These are phyloP conservation scores for Salvia miltiorrhiza DNA, from an alignment of 257 asterid species.

Conservation along the genomic window DNA sequence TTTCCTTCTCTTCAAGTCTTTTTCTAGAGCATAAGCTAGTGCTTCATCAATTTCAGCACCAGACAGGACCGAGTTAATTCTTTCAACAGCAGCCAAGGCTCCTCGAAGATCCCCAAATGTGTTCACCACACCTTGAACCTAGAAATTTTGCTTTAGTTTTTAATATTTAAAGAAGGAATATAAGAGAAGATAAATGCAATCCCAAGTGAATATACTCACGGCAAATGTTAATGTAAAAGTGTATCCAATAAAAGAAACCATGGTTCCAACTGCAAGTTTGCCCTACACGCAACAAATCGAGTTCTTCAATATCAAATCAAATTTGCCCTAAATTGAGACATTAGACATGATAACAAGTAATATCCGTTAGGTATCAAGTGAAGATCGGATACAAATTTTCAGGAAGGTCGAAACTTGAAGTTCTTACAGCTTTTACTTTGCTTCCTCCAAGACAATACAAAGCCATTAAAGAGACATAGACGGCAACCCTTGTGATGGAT, in stretches of 20 bases:
- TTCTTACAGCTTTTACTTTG: constrained; percentile 96
- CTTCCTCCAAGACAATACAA: constrained; percentile 95
- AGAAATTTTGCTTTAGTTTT: constrained; percentile 14
- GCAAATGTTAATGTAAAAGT: constrained; percentile 90
- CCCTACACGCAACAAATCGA: constrained; percentile 53
- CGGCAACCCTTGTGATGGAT: constrained; percentile 91
- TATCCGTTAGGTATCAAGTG: constrained; percentile 4
- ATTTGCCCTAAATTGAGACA: background rate
- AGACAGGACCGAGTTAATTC: constrained; percentile 84
- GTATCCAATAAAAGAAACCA: constrained; percentile 96
- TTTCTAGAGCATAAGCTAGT: constrained; percentile 75
- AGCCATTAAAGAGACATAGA: constrained; percentile 83
- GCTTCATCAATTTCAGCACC: constrained; percentile 78
- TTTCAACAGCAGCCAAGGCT: constrained; percentile 89
- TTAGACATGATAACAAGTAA: background rate
- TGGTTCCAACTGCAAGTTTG: constrained; percentile 85
- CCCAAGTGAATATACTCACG: constrained; percentile 52
- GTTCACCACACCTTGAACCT: constrained; percentile 99
- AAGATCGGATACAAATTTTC: background rate
- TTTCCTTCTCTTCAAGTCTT: constrained; percentile 58
- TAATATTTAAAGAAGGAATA: constrained; percentile 1
- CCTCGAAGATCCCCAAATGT: constrained; percentile 97
- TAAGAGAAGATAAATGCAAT: background rate
- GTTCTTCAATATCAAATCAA: constrained; percentile 6
- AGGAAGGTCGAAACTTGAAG: constrained; percentile 21